phyloP scores from a whole-genome alignment of 2,329 filamentous ascomycete species.

The Cryphonectria naterciae region DNA sequence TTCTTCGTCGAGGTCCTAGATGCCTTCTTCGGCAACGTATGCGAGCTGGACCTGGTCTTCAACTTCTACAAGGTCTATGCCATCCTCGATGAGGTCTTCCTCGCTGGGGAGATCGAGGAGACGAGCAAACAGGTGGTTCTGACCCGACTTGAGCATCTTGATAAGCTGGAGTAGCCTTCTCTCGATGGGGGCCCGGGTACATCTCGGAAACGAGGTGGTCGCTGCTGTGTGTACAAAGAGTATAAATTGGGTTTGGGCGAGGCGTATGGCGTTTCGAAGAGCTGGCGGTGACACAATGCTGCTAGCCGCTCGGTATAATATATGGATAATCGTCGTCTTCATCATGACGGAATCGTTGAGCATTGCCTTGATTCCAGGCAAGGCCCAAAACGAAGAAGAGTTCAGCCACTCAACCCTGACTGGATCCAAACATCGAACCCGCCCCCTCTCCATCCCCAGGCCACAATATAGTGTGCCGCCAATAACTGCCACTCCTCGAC shows the following conservation, averaged over 20 bases:
- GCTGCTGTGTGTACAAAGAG: conserved; percentile 16
- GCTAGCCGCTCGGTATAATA: neutral
- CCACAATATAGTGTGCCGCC: conserved; percentile 85
- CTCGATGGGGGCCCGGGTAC: neutral
- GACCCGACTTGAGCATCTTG: conserved; percentile 90
- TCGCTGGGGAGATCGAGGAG: conserved; percentile 97
- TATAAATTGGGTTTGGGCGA: conserved; percentile 21
- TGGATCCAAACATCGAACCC: conserved; percentile 37
- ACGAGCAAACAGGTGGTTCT: conserved; percentile 98
- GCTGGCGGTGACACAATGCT: neutral
- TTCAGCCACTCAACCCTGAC: neutral
- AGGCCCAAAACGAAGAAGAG: neutral
- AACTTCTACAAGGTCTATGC: conserved; percentile 92
- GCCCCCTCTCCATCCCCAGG: conserved; percentile 78
- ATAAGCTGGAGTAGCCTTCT: conserved; percentile 78
- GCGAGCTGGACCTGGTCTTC: conserved; percentile 90
- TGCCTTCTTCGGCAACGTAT: conserved; percentile 98
- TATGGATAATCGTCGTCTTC: neutral
- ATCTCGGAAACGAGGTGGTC: neutral
- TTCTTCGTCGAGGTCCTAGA: conserved; percentile 99
- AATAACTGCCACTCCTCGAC: conserved; percentile 91
- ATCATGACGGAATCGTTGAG: neutral
- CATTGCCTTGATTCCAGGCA: neutral
- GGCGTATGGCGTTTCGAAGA: conserved; percentile 28
- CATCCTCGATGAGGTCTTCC: conserved; percentile 96